Percentiles rank a stretch among this genome's conserved stretches.
These are phyloP conservation scores for Debaryomyces tyrocola DNA, from an alignment of 805 yeast species.

Conservation along the genomic window DNA sequence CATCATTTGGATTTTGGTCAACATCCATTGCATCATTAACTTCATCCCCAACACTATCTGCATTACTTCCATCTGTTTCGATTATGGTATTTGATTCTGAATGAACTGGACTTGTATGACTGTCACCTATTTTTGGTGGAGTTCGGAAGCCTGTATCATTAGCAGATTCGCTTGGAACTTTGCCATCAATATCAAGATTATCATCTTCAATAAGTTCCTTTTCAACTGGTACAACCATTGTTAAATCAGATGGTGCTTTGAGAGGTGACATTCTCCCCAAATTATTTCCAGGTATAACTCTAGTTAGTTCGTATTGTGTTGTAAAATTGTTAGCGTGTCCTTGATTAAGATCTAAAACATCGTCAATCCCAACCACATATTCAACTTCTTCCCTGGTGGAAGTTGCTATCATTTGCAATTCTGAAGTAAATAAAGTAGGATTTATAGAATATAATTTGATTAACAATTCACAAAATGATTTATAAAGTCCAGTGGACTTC, in stretches of 20 bases:
- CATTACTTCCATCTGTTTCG: background rate
- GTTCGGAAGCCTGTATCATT: too few species aligned
- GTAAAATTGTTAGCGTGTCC: slow-evolving; percentile 13
- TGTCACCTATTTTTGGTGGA: too few species aligned
- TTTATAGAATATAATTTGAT: slow-evolving; percentile 29
- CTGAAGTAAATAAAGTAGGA: slow-evolving; percentile 23
- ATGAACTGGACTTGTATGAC: background rate
- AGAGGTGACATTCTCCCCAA: slow-evolving; percentile 26
- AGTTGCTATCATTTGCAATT: slow-evolving; percentile 20
- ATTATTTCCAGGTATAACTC: slow-evolving; percentile 21
- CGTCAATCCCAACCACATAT: slow-evolving; percentile 31
- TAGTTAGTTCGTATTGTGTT: slow-evolving; percentile 30
- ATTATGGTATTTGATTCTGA: background rate
- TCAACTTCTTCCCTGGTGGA: slow-evolving; percentile 33
- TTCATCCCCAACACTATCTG: background rate
- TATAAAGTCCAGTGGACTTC: slow-evolving; percentile 27
- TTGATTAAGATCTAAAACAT: slow-evolving; percentile 10
- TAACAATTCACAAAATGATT: slow-evolving; percentile 23
- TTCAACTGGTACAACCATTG: slow-evolving; percentile 8
- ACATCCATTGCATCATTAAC: background rate
- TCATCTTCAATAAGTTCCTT: slow-evolving; percentile 1
- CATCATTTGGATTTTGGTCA: background rate
- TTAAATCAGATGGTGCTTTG: slow-evolving; percentile 29
- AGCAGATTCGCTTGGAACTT: too few species aligned
- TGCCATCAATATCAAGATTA: background rate